phyloP scores from a whole-genome alignment of 2,329 filamentous ascomycete genomes.

The Talaromyces sp. region DNA sequence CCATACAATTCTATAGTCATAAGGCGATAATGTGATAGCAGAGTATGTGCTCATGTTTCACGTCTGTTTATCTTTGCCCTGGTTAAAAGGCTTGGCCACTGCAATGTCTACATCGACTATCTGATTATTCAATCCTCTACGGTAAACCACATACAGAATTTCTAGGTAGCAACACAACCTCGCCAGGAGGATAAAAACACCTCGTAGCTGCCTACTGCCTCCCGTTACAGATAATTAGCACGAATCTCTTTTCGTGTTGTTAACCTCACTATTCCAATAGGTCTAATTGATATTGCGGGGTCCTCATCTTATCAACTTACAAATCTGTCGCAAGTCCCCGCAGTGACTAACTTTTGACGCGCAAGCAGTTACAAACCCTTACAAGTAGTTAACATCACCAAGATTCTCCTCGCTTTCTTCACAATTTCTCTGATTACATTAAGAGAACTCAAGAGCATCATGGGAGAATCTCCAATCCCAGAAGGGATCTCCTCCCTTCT shows the following conservation, averaged over 20 bases:
- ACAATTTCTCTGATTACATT: background rate
- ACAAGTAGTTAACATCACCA: background rate
- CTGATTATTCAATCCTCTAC: background rate
- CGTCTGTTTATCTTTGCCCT: background rate
- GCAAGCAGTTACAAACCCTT: background rate
- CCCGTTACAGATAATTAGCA: background rate
- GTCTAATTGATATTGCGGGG: background rate
- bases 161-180: background rate
- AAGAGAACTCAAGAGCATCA: background rate
- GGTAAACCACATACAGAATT: background rate
- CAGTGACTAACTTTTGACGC: constrained; percentile 11
- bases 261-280: background rate
- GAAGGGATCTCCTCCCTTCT: constrained; percentile 79
- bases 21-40: background rate
- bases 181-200: background rate
- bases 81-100: background rate
- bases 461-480: constrained; percentile 33
- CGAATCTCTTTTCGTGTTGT: background rate
- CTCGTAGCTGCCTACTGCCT: background rate
- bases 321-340: constrained; percentile 3
- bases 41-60: background rate
- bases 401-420: background rate
- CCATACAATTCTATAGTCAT: background rate
- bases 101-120: no score
- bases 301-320: constrained; percentile 6